phyloP scores from a whole-genome alignment of 192 early-diverging fungal genomes.

The Linnemannia exigua region DNA sequence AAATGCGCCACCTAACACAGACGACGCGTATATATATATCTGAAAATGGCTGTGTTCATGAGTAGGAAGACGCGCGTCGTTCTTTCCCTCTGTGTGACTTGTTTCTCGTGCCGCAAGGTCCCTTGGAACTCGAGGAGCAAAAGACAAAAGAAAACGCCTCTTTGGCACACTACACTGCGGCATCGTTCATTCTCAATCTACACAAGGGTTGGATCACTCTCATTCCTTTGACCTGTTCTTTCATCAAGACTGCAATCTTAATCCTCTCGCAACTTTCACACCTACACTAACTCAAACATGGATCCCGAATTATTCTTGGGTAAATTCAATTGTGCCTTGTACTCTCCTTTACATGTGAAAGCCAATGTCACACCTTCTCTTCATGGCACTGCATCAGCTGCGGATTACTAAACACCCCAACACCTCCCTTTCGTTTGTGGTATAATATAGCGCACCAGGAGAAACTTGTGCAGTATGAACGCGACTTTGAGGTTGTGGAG shows the following conservation, averaged over 20 bases:
- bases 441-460: constrained; percentile 62
- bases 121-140: neutral
- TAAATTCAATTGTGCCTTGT: neutral
- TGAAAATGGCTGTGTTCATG: too few relatives aligned
- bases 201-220: neutral
- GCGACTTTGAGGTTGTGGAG: constrained; percentile 63
- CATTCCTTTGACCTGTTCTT: neutral
- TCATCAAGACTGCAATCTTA: neutral
- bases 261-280: neutral
- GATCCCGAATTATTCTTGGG: constrained; percentile 54
- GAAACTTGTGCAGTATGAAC: constrained; percentile 68
- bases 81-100: neutral
- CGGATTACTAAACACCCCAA: neutral
- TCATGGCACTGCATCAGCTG: neutral
- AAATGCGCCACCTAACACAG: too few relatives aligned
- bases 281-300: neutral
- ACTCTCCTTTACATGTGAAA: neutral
- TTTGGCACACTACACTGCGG: constrained; percentile 28
- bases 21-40: too few relatives aligned
- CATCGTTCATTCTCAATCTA: neutral
- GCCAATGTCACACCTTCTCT: neutral
- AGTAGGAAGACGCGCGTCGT: too few relatives aligned
- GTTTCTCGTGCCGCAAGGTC: neutral
- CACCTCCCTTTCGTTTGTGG: neutral
- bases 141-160: neutral